phyloP scores from a whole-genome alignment of 2,329 filamentous ascomycete species.

The Claviceps purpurea region DNA sequence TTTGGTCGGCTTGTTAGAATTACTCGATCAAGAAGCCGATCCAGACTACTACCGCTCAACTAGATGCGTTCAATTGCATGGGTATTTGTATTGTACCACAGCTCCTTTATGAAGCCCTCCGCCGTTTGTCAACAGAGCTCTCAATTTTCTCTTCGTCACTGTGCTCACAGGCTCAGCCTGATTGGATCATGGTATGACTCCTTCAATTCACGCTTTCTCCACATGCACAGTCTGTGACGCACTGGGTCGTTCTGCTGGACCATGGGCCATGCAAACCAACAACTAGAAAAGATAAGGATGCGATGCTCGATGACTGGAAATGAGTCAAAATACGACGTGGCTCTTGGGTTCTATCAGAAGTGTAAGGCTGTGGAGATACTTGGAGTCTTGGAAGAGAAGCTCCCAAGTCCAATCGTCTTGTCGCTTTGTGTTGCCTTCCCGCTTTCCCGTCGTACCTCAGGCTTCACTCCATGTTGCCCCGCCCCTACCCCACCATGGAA shows the following conservation, averaged over 20 bases:
- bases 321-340: not conserved
- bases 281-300: not conserved
- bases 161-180: conserved; percentile 2
- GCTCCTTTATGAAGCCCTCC: not conserved
- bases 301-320: conserved; percentile 2
- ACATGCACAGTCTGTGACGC: conserved; percentile 4
- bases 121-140: not conserved
- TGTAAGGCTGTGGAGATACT: not conserved
- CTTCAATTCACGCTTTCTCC: conserved; percentile 4
- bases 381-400: not conserved
- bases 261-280: not conserved
- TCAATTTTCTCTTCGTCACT: no score
- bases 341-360: not conserved
- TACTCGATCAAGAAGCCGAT: not conserved
- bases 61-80: not conserved
- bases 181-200: conserved; percentile 7
- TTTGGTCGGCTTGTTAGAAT: not conserved
- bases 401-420: not conserved
- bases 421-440: not conserved
- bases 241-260: conserved; percentile 1
- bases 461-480: not conserved
- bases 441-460: not conserved
- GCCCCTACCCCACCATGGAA: conserved; percentile 8
- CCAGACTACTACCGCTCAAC: not conserved
- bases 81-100: not conserved